Evolutionary conservation across 2,329 filamentous ascomycete species (phyloP).

Genomic region (Fusarium secorum): DNA sequence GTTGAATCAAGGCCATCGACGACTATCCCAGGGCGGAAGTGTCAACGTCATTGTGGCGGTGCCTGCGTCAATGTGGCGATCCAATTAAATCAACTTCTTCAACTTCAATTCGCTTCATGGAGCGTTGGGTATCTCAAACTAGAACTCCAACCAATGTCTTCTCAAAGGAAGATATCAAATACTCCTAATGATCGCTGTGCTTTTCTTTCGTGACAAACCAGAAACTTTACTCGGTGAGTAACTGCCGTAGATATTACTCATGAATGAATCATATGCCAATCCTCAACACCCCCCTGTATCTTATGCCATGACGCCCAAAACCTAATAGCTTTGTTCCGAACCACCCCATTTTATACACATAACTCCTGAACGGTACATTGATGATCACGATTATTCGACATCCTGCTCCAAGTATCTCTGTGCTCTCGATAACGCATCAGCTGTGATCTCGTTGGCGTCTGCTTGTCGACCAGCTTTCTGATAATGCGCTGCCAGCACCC

Average conservation of each 20-base stretch:
- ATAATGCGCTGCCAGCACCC: slow-evolving; percentile 49
- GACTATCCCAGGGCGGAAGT: slow-evolving; percentile 11
- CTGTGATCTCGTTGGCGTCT: slow-evolving; percentile 41
- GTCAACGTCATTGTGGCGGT: slow-evolving; percentile 56
- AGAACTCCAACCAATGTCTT: slow-evolving; percentile 22
- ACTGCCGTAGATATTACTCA: not conserved
- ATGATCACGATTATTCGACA: slow-evolving; percentile 17
- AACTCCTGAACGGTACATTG: slow-evolving; percentile 3
- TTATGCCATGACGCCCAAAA: slow-evolving; percentile 8
- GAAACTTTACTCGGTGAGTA: not conserved
- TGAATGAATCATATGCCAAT: not conserved
- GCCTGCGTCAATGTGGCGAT: slow-evolving; percentile 42
- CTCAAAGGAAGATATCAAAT: slow-evolving; percentile 8
- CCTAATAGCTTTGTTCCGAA: not conserved
- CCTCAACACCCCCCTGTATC: not conserved
- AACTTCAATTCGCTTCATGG: slow-evolving; percentile 12
- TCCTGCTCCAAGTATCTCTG: slow-evolving; percentile 42
- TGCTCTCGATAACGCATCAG: slow-evolving; percentile 47
- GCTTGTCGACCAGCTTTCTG: slow-evolving; percentile 43
- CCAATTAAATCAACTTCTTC: slow-evolving; percentile 13
- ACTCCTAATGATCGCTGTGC: slow-evolving; percentile 13
- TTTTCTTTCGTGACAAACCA: not conserved
- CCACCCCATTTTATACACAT: not conserved
- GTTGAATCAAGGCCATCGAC: slow-evolving; percentile 22
- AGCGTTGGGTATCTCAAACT: slow-evolving; percentile 31